Conservation (phyloP, 768 basidiomycete species). For the Naganishia kalamii region DNA sequence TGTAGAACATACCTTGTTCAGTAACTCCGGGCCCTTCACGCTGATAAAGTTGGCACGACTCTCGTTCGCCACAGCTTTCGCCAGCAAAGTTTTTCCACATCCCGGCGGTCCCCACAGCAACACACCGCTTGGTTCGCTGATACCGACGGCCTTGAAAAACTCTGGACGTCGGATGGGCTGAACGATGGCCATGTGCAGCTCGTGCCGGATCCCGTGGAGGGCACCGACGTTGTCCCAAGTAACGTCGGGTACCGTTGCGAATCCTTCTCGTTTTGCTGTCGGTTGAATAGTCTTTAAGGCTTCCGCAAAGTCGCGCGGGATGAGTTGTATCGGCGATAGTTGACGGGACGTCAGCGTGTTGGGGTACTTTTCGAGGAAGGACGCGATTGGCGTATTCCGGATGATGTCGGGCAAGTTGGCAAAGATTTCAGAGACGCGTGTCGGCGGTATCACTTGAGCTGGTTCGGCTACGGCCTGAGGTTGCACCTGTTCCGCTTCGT, state of each 20-base stretch:
- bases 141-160: constrained; percentile 79
- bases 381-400: constrained; percentile 62
- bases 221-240: constrained; percentile 94
- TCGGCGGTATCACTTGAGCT: constrained; percentile 31
- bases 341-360: constrained; percentile 68
- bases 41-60: constrained; percentile 93
- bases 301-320: constrained; percentile 65
- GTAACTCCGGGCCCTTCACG: constrained; percentile 89
- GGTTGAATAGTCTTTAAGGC: constrained; percentile 90
- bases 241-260: constrained; percentile 91
- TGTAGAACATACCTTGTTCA: constrained; percentile 72
- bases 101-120: constrained; percentile 98
- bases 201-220: constrained; percentile 74
- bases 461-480: background rate
- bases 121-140: constrained; percentile 85
- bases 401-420: constrained; percentile 51
- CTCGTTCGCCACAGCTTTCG: constrained; percentile 96
- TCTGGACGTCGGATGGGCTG: constrained; percentile 87
- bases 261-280: constrained; percentile 94
- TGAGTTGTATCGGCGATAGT: constrained; percentile 75
- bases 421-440: constrained; percentile 36
- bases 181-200: constrained; percentile 95
- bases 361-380: constrained; percentile 84
- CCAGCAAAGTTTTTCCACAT: constrained; percentile 94
- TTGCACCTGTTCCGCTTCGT: constrained; percentile 23